phyloP scores from a whole-genome alignment of 2,329 filamentous ascomycete species.

The Daldinia eschscholtzii region DNA sequence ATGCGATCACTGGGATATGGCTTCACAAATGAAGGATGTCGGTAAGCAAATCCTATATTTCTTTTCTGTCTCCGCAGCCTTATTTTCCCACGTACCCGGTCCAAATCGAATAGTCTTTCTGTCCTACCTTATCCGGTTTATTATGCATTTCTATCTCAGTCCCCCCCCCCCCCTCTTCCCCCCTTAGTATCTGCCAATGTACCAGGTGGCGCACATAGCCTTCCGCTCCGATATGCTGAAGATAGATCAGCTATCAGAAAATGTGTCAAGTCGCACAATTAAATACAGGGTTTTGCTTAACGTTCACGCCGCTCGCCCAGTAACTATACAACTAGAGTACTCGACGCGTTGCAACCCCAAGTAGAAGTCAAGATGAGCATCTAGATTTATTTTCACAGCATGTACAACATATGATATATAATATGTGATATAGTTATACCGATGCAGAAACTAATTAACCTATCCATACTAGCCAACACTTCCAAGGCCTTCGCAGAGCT shows the following conservation, averaged over 20 bases:
- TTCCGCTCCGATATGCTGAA: neutral
- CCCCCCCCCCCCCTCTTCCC: neutral
- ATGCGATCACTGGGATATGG: slow-evolving; percentile 71
- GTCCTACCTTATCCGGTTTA: slow-evolving; percentile 10
- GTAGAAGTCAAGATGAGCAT: neutral
- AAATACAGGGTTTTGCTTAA: slow-evolving; percentile 5
- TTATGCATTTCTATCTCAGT: slow-evolving; percentile 17
- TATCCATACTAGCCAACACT: slow-evolving; percentile 64
- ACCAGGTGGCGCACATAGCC: neutral
- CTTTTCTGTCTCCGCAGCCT: slow-evolving; percentile 8
- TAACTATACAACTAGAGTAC: slow-evolving; percentile 1
- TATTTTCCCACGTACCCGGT: slow-evolving; percentile 1
- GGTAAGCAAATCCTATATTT: slow-evolving; percentile 59
- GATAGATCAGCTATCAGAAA: slow-evolving; percentile 4
- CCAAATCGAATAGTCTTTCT: neutral
- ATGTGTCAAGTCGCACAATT: slow-evolving; percentile 14
- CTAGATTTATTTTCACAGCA: neutral
- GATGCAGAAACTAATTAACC: slow-evolving; percentile 37
- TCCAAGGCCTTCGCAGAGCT: slow-evolving; percentile 68
- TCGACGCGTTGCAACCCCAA: neutral
- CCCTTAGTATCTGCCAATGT: neutral
- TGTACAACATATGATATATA: slow-evolving; percentile 11
- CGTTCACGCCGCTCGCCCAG: neutral
- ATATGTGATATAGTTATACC: neutral
- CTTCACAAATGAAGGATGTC: slow-evolving; percentile 74